Percentiles rank a stretch among this genome's conserved stretches.
Conservation (phyloP, 768 basidiomycete species). For the Boletus tomentosulus region DNA sequence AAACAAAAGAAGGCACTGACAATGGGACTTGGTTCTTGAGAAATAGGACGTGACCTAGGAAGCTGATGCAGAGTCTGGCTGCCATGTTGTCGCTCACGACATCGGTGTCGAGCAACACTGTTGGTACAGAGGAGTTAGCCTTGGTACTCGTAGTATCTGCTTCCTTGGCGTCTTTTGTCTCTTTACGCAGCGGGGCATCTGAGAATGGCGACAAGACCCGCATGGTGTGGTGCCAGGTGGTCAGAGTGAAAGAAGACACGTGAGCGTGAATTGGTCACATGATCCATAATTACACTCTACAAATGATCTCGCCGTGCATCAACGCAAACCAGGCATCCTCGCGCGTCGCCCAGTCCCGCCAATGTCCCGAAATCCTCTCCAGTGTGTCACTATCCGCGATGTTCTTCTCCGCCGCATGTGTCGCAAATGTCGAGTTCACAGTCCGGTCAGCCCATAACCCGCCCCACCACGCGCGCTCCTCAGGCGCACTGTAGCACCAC, state of each 20-base stretch:
- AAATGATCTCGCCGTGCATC: background rate
- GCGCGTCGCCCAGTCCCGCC: background rate
- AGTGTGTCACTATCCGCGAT: background rate
- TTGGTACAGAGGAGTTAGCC: conserved; percentile 31
- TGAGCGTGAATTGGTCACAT: too few relatives aligned
- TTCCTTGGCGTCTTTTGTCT: background rate
- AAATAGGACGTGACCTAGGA: conserved; percentile 70
- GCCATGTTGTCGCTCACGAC: conserved; percentile 56
- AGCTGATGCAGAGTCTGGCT: conserved; percentile 54
- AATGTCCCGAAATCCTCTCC: background rate
- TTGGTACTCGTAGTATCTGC: background rate
- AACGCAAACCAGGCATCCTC: background rate
- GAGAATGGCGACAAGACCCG: conserved; percentile 8
- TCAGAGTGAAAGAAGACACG: background rate
- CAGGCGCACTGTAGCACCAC: background rate
- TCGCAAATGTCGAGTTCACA: background rate
- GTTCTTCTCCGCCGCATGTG: background rate
- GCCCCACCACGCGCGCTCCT: background rate
- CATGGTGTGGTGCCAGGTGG: conserved; percentile 6
- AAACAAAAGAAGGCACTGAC: conserved; percentile 40
- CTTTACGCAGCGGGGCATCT: background rate
- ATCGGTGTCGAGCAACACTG: conserved; percentile 45
- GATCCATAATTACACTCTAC: background rate
- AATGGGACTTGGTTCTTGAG: conserved; percentile 77
- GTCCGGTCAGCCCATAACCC: background rate